Evolutionary conservation across 495 filamentous ascomycete species (phyloP).

Genomic region (Lasiosphaeria ovina): DNA sequence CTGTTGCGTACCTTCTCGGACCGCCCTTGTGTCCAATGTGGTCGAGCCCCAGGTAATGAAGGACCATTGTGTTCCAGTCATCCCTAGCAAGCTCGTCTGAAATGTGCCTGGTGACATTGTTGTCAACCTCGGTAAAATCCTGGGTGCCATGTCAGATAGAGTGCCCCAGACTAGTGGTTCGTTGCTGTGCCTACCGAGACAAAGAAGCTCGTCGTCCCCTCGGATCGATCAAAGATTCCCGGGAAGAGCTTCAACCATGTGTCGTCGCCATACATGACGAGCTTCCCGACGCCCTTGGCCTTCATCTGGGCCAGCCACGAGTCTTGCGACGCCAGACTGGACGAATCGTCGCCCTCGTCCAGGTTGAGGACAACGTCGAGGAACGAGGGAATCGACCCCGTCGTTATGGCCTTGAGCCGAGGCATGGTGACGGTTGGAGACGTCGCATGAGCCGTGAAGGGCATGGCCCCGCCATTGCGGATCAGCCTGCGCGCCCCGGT

Average conservation of each 20-base stretch:
- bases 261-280: constrained; percentile 96
- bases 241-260: constrained; percentile 98
- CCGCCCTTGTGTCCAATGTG: constrained; percentile 97
- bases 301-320: constrained; percentile 94
- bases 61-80: constrained; percentile 91
- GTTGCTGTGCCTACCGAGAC: constrained; percentile 71
- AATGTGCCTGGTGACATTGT: constrained; percentile 93
- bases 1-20: constrained; percentile 63
- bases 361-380: constrained; percentile 96
- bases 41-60: constrained; percentile 95
- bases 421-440: constrained; percentile 99
- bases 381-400: constrained; percentile 93
- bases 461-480: constrained; percentile 73
- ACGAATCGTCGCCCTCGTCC: constrained; percentile 86
- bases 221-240: constrained; percentile 73
- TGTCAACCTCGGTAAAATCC: constrained; percentile 98
- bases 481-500: constrained; percentile 64
- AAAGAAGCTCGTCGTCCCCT: constrained; percentile 97
- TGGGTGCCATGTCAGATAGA: constrained; percentile 33
- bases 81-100: constrained; percentile 65
- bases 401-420: constrained; percentile 94
- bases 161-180: not conserved
- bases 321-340: constrained; percentile 82
- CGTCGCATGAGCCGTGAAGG: constrained; percentile 94
- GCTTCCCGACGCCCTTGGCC: constrained; percentile 62